A percentile compares a stretch with the other conserved stretches of the same genome.
These are phyloP conservation scores for Fibroporia radiculosa DNA, from an alignment of 768 basidiomycete species.

Conservation along the genomic window DNA sequence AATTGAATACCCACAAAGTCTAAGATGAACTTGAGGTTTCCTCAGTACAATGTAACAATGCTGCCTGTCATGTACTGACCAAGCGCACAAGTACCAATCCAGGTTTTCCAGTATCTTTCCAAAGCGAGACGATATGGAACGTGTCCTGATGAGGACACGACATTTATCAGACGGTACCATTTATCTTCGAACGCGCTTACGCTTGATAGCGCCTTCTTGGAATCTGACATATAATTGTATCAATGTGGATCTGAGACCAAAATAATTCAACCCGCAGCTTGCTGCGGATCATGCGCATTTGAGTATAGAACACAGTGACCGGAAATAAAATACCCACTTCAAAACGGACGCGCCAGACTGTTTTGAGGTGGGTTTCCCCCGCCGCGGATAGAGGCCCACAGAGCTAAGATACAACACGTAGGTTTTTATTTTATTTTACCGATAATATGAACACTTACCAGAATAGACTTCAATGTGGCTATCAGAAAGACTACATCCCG, in stretches of 20 bases:
- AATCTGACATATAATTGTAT: too few relatives aligned
- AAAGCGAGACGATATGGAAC: conserved; percentile 58
- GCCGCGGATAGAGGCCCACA: conserved; percentile 59
- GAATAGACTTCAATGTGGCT: too few relatives aligned
- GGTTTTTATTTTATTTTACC: too few relatives aligned
- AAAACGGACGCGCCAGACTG: conserved; percentile 63
- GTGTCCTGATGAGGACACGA: conserved; percentile 27
- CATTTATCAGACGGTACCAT: too few relatives aligned
- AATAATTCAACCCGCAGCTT: conserved; percentile 30
- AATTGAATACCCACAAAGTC: conserved; percentile 41
- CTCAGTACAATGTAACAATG: conserved; percentile 1
- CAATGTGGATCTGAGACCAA: background rate
- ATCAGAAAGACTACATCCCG: conserved; percentile 66
- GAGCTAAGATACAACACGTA: too few relatives aligned
- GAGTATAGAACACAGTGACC: conserved; percentile 62
- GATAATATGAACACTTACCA: too few relatives aligned
- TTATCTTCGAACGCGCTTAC: conserved; percentile 31
- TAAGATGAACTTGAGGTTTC: conserved; percentile 48
- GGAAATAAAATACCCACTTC: conserved; percentile 57
- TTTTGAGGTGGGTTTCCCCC: conserved; percentile 52
- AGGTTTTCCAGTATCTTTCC: conserved; percentile 55
- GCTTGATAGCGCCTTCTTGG: conserved; percentile 56
- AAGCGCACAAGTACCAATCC: conserved; percentile 69
- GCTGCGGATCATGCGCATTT: conserved; percentile 59
- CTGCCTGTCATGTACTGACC: conserved; percentile 58